phyloP scores from a whole-genome alignment of 2,329 filamentous ascomycete species.

The Elsinoe perseae region DNA sequence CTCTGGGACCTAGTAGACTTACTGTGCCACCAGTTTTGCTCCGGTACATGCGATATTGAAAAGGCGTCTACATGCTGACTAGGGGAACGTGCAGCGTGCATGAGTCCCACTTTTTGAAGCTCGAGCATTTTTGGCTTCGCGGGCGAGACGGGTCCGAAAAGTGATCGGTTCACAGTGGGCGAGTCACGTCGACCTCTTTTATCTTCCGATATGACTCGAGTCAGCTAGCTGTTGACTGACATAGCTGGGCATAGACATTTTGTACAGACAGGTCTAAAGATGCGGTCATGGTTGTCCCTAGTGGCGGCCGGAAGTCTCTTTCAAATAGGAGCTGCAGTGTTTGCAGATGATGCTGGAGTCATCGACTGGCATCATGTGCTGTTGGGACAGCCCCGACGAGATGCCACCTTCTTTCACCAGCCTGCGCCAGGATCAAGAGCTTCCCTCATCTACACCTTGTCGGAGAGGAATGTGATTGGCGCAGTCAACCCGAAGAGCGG shows the following conservation, averaged over 20 bases:
- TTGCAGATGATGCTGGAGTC: conserved; percentile 81
- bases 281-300: conserved; percentile 16
- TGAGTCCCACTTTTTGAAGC: neutral
- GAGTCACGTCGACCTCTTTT: conserved; percentile 1
- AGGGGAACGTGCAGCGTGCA: conserved; percentile 2
- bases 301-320: conserved; percentile 32
- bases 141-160: neutral
- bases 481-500: conserved; percentile 86
- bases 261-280: neutral
- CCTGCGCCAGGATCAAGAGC: conserved; percentile 75
- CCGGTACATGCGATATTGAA: conserved; percentile 6
- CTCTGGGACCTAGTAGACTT: conserved; percentile 7
- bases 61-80: conserved; percentile 11
- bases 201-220: neutral
- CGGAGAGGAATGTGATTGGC: conserved; percentile 73
- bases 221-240: neutral
- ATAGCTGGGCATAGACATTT: neutral
- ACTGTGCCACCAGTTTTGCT: conserved; percentile 2
- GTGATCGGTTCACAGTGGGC: neutral
- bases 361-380: conserved; percentile 91
- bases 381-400: conserved; percentile 70
- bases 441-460: conserved; percentile 83
- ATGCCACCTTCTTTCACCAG: conserved; percentile 90
- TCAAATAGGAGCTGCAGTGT: conserved; percentile 58
- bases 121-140: neutral